These are phyloP conservation scores for Trichosporon faecale DNA, from an alignment of 1,284 basidiomycete genomes.

Conservation along the genomic window DNA sequence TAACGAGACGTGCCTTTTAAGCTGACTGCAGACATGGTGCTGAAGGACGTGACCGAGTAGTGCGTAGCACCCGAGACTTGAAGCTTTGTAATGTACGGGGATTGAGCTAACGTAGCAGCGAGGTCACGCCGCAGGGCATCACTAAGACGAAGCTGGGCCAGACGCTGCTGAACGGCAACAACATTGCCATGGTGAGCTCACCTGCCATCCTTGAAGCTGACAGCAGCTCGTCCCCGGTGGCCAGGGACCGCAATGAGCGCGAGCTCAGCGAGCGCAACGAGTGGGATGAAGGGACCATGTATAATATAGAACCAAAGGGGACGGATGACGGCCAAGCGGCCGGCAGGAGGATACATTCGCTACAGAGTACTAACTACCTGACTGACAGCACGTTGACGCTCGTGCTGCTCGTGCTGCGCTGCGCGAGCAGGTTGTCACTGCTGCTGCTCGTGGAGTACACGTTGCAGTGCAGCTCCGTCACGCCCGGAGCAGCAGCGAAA, in stretches of 20 bases:
- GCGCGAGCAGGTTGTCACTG: neutral
- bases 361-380: neutral
- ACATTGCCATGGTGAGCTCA: slow-evolving; percentile 83
- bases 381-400: neutral
- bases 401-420: neutral
- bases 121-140: slow-evolving; percentile 74
- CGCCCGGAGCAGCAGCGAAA: neutral
- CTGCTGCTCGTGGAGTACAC: neutral
- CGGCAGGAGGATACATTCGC: neutral
- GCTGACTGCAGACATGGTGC: slow-evolving; percentile 77
- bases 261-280: no score
- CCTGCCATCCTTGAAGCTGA: neutral
- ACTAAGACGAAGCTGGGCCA: slow-evolving; percentile 81
- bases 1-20: neutral
- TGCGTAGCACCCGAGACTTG: slow-evolving; percentile 51
- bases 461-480: neutral
- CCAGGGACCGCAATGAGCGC: slow-evolving; percentile 4
- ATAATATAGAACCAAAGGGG: neutral
- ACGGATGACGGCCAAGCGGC: neutral
- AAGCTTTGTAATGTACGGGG: neutral
- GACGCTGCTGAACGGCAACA: slow-evolving; percentile 94
- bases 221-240: slow-evolving; percentile 4
- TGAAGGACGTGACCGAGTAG: slow-evolving; percentile 97
- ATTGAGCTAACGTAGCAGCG: slow-evolving; percentile 56
- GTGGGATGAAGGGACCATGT: slow-evolving; percentile 9